Base-by-base conservation (phyloP, 139 green algal genomes). In the Coelastrella sp. region DNA sequence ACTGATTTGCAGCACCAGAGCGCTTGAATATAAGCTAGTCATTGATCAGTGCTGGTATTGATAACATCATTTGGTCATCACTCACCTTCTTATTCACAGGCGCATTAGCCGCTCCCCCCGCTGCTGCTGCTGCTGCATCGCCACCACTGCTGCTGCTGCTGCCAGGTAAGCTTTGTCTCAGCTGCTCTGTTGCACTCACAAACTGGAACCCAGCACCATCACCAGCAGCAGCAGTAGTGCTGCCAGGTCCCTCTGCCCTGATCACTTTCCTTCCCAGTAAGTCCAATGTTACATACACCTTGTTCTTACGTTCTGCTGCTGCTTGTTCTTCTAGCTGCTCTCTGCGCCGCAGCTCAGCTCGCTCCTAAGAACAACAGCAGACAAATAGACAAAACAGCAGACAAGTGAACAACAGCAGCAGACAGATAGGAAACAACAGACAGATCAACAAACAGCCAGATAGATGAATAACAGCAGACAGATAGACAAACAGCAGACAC, bases 271-370 rank as follows among this genome's bases (percentile, higher is more conserved):
- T 86, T 0, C 96, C 96, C 19, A 98, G 85, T 25, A 98, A 87
- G 88, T 98, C 96, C 13, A 98, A 79, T 0, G 94, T 96, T 34
- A 98, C 89, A 0, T 87, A 91, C 8, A 98, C 89, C 5, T 80
- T 85, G 37, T 83, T 77, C 21, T 83, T 75, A n/a, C 91, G 85
- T 11, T 92, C 92, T 67, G 89, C 93, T 86, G 95, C 96, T 13
- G 93, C 92, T 71, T 91, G 89, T 64, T 88, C 83, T 53, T 89
- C 62, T 57, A 90, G 76, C 8, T 71, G 71, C 81, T 91, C 67
- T 34, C 88, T 87, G 63, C 84, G 62, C 66, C 87, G 87, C 81
- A 98, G 71, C 87, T 93, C 76, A 43, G 87, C 37, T 2, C 92
- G 89, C 89, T 98, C 96, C 88, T 94, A 79, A 9, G 34, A 2